Evolutionary conservation across 2,329 filamentous ascomycete species (phyloP).

Genomic region (Microsporum ferrugineum): DNA sequence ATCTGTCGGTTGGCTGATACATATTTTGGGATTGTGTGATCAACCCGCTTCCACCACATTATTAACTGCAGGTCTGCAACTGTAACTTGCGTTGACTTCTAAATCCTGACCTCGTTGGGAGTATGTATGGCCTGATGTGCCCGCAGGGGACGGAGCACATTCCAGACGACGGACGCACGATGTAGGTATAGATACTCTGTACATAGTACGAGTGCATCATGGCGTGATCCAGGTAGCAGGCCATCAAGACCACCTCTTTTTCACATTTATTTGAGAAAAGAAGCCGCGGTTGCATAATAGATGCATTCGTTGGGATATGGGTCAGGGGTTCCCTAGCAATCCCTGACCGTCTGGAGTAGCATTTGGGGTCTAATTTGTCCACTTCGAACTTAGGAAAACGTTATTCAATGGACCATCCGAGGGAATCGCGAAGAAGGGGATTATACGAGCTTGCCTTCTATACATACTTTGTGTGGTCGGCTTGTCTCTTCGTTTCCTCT

Average conservation of each 20-base stretch:
- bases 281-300: neutral
- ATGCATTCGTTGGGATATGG: neutral
- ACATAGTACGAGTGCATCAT: neutral
- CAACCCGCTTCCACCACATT: neutral
- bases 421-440: neutral
- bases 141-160: neutral
- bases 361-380: neutral
- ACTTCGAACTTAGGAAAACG: neutral
- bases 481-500: too few species aligned
- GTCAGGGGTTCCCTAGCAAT: neutral
- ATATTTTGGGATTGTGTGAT: neutral
- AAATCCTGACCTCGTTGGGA: neutral
- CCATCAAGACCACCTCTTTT: neutral
- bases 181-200: neutral
- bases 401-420: neutral
- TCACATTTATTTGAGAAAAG: neutral
- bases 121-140: neutral
- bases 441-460: neutral
- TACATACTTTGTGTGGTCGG: too few species aligned
- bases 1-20: neutral
- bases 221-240: neutral
- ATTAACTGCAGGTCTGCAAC: neutral
- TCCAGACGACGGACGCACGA: neutral
- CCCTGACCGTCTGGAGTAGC: neutral
- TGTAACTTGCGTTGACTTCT: neutral